Base-by-base conservation (phyloP, 2,329 filamentous ascomycete genomes). In the Escovopsis weberi region DNA sequence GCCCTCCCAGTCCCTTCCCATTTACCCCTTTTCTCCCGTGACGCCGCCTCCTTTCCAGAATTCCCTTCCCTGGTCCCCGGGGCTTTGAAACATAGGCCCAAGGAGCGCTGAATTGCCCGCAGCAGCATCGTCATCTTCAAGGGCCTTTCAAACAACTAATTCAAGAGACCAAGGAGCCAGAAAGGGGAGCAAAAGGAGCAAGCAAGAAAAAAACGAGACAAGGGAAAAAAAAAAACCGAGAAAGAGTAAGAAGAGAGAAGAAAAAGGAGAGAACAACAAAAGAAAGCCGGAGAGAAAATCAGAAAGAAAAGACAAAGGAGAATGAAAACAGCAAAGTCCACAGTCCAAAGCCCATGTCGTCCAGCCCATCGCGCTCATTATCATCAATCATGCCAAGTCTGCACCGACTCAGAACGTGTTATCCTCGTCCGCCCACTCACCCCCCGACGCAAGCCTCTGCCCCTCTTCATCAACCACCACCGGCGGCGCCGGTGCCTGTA, bases 401-500 rank as follows among this genome's bases (percentile, higher is more conserved):
- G 8, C 28, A 9, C 19, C 18, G 6, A 8, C 10, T 63, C 54
- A 77, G 52, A 68, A 78, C 33, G 65, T 70, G 15, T 15, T 15
- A 56, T 80, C 75, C 55, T 80, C 76, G 48, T 80, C 77, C 2
- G 75, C 78, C 77, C 77, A 81, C 53, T 80, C 77, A 57, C 75
- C 78, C 11, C 73, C 74, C 30, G 73, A 78, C n/a, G 73, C 62
- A 47, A 78, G 75, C 32, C 76, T 67, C 56, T 75, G 72, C n/a
- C 74, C 75, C 33, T 78, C 69, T n/a, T 63, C 59, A 45, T 78
- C 75, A 45, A 72, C 59, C 60, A 69, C 67, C 34, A 63, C 64
- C 47, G 68, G 65, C 28, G 11, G 8, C 9, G 66, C 66, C 33
- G 60, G 8, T 7, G 28, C 8, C 28, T 9, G 8, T 11, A 6